Conservation (phyloP, 345 rosid genomes). For the Salix suchowensis region DNA sequence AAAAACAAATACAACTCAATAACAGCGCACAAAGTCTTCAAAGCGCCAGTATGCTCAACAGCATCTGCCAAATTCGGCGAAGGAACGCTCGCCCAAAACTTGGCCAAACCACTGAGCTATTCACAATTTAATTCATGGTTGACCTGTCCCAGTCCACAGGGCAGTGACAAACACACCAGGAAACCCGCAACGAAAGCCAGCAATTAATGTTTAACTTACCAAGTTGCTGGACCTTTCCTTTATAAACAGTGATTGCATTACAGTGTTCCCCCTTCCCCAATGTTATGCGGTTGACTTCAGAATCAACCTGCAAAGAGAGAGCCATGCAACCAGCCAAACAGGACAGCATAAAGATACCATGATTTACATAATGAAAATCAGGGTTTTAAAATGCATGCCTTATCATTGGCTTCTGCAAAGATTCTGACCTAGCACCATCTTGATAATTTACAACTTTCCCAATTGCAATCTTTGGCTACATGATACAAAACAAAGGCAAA, state of each 20-base stretch:
- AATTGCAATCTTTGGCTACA: constrained; percentile 33
- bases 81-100: not conserved
- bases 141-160: not conserved
- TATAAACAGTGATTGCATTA: not conserved
- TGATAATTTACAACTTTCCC: constrained; percentile 38
- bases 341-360: constrained; percentile 35
- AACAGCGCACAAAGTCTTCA: not conserved
- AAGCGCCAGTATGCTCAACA: not conserved
- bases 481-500: constrained; percentile 17
- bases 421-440: constrained; percentile 68
- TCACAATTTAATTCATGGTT: not conserved
- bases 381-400: constrained; percentile 56
- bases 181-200: not conserved
- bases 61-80: not conserved
- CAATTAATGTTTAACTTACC: constrained; percentile 13
- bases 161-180: not conserved
- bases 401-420: constrained; percentile 50
- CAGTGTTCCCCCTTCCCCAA: not conserved
- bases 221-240: not conserved
- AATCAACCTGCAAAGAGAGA: constrained; percentile 34
- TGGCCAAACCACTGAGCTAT: not conserved
- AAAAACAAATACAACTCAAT: not conserved
- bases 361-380: constrained; percentile 17
- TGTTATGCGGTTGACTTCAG: constrained; percentile 26
- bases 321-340: constrained; percentile 17